Evolutionary conservation across 495 filamentous ascomycete genomes (phyloP).

Genomic region (Daldinia concentrica): DNA sequence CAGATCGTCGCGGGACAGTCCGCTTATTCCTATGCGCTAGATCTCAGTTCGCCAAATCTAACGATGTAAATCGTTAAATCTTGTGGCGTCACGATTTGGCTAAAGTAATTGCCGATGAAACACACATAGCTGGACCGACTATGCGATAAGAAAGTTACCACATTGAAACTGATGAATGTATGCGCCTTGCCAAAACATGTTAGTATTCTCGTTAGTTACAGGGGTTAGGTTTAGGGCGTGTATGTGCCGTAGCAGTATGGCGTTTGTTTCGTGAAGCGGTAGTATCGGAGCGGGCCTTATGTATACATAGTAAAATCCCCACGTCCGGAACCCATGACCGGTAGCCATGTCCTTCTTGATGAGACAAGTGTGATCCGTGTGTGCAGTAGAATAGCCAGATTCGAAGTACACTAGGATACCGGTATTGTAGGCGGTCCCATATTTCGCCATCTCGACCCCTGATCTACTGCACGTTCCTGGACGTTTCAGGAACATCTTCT

Average conservation of each 20-base stretch:
- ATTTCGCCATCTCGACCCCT: constrained; percentile 32
- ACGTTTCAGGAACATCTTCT: constrained; percentile 32
- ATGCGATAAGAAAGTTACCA: neutral
- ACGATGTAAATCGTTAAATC: neutral
- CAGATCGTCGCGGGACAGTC: constrained; percentile 27
- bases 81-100: neutral
- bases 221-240: constrained; percentile 11
- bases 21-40: neutral
- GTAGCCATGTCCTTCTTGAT: constrained; percentile 20
- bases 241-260: constrained; percentile 17
- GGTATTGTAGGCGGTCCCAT: constrained; percentile 19
- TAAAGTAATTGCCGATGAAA: constrained; percentile 21
- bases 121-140: neutral
- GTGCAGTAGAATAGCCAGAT: neutral
- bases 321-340: constrained; percentile 25
- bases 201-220: constrained; percentile 14
- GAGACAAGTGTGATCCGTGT: constrained; percentile 7
- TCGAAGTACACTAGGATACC: neutral
- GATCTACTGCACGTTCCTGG: constrained; percentile 32
- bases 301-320: constrained; percentile 26
- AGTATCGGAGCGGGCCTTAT: constrained; percentile 29
- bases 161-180: neutral
- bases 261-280: constrained; percentile 39
- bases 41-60: neutral
- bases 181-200: constrained; percentile 6